Percentiles rank a stretch among this genome's conserved stretches.
These are phyloP conservation scores for Alternaria rosae DNA, from an alignment of 2,329 filamentous ascomycete species.

Conservation along the genomic window DNA sequence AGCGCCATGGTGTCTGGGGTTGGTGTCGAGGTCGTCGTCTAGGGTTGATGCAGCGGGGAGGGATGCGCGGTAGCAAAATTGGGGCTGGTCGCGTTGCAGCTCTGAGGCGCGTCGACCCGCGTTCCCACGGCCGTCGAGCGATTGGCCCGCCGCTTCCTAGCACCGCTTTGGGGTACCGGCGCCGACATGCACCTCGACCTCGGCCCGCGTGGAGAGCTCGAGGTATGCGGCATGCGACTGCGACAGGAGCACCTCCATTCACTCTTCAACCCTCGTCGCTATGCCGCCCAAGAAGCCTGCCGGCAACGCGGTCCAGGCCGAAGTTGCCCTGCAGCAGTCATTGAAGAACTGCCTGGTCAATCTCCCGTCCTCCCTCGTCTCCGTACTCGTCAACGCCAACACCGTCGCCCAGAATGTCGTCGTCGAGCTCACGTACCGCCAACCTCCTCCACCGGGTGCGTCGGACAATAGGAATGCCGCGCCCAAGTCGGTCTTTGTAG, in stretches of 20 bases:
- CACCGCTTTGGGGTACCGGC: conserved; percentile 32
- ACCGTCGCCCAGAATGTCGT: conserved; percentile 96
- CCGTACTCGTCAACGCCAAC: conserved; percentile 86
- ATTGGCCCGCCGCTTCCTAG: conserved; percentile 34
- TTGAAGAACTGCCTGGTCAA: conserved; percentile 96
- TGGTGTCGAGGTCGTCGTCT: conserved; percentile 14
- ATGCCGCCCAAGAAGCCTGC: conserved; percentile 56
- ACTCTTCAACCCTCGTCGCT: conserved; percentile 12
- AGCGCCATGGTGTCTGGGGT: conserved; percentile 74
- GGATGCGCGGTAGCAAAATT: conserved; percentile 32
- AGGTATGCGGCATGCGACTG: conserved; percentile 4
- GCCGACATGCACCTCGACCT: conserved; percentile 35
- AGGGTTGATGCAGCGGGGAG: conserved; percentile 23
- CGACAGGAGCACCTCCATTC: not conserved
- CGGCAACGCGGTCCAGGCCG: conserved; percentile 69
- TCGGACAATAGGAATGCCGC: conserved; percentile 51
- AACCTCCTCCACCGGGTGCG: conserved; percentile 57
- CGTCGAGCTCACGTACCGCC: conserved; percentile 84
- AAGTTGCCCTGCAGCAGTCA: conserved; percentile 79
- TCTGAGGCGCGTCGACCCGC: conserved; percentile 34
- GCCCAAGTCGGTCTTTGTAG: conserved; percentile 78
- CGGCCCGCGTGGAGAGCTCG: conserved; percentile 30
- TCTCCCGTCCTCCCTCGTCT: conserved; percentile 82
- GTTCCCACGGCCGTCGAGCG: conserved; percentile 23
- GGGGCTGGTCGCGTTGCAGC: conserved; percentile 38